Evolutionary conservation across 2,329 filamentous ascomycete genomes (phyloP).

Genomic region (Endothia cerciana): DNA sequence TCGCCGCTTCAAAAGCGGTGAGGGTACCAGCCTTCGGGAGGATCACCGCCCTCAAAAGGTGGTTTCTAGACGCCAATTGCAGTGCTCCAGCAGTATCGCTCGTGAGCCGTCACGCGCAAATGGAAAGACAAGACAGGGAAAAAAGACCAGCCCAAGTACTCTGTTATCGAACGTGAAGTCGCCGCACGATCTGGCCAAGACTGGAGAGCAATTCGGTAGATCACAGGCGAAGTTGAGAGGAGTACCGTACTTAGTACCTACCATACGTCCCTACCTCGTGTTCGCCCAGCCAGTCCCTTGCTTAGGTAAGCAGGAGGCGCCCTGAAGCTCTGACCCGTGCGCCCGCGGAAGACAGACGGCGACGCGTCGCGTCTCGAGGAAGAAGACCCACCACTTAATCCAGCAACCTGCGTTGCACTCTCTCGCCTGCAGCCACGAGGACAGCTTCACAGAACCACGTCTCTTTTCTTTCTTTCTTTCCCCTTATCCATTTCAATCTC

Average conservation of each 20-base stretch:
- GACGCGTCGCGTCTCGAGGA: constrained; percentile 17
- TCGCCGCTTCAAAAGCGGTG: too few relatives aligned
- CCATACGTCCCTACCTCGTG: too few relatives aligned
- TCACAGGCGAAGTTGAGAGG: neutral
- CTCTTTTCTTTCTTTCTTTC: neutral
- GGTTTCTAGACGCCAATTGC: neutral
- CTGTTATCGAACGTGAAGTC: too few relatives aligned
- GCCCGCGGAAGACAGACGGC: neutral
- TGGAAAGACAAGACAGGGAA: neutral
- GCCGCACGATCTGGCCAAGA: too few relatives aligned
- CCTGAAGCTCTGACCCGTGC: neutral
- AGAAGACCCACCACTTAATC: constrained; percentile 16
- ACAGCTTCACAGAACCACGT: neutral
- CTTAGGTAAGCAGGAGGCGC: neutral
- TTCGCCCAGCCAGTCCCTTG: neutral
- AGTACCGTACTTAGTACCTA: too few relatives aligned
- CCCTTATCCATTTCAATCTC: neutral
- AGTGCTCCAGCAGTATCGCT: neutral
- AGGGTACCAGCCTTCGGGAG: too few relatives aligned
- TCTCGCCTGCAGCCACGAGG: neutral
- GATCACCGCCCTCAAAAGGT: too few relatives aligned
- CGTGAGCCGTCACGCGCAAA: neutral
- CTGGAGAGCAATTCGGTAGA: neutral
- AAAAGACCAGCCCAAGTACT: neutral
- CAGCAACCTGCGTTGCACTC: constrained; percentile 3